A percentile compares a stretch with the other conserved stretches of the same genome.
phyloP scores from a whole-genome alignment of 78 protist genomes.

The Andalucia godoyi region DNA sequence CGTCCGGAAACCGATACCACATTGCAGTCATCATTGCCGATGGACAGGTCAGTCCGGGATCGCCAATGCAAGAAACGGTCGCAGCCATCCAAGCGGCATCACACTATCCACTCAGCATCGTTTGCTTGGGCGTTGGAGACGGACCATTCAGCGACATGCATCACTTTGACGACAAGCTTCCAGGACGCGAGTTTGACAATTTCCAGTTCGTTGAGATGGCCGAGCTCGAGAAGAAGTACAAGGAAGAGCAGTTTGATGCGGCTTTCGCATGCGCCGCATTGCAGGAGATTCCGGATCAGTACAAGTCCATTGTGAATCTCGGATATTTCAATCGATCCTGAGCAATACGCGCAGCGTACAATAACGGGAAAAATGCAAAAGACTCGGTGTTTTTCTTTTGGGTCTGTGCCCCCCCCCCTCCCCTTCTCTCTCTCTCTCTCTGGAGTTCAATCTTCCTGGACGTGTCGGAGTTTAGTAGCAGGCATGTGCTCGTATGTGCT shows the following conservation, averaged over 20 bases:
- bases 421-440: too few species aligned
- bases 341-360: too few species aligned
- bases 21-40: constrained; percentile 19
- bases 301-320: too few species aligned
- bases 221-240: not conserved
- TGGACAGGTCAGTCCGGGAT: constrained; percentile 9
- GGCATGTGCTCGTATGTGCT: too few species aligned
- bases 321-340: too few species aligned
- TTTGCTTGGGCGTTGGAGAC: constrained; percentile 19
- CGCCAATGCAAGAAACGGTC: not conserved
- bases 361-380: too few species aligned
- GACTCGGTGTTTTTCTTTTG: too few species aligned
- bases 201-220: constrained; percentile 20
- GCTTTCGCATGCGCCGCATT: not conserved
- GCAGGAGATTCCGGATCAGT: constrained; percentile 18
- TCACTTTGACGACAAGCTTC: constrained; percentile 27
- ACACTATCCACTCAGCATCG: constrained; percentile 22
- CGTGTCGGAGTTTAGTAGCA: too few species aligned
- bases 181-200: constrained; percentile 31
- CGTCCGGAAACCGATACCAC: constrained; percentile 4
- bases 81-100: constrained; percentile 30
- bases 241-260: not conserved
- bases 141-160: constrained; percentile 46
- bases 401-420: too few species aligned
- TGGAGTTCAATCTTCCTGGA: too few species aligned